Base-by-base conservation (phyloP, 805 yeast genomes). In the Cyberlindnera maritima region DNA sequence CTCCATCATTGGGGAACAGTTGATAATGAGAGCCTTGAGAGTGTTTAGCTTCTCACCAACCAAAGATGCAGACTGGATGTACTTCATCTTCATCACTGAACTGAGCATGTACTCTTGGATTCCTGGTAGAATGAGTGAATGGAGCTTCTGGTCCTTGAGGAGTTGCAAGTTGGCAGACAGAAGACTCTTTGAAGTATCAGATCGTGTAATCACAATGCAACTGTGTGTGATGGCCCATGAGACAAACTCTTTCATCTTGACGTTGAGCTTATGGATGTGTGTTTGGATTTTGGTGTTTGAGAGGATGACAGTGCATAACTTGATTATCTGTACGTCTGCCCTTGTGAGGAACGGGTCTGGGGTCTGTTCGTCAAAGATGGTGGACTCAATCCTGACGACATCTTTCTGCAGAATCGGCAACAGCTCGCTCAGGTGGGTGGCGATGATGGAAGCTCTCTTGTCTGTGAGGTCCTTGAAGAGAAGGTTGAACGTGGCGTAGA, bases 141-240 rank as follows among this genome's bases (percentile, higher is more conserved):
- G 48, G 4, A 47, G 33, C 41, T 46, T 58, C 13, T 54, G 57
- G 2, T 61, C 65, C 37, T 54, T 58, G 13, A 61, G 23, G 1
- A 60, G 40, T 41, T 61, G 65, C 12, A 59, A 18, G 36, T 55
- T 54, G 3, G 65, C 60, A 35, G 56, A 53, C 3, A 61, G 34
- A 11, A 61, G 33, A 36, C 51, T 50, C 41, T 61, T 61, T 4
- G 65, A 50, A 4, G 55, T 46, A 8, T 46, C 40, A 3, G 42
- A 36, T 5, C 54, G 43, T n/a, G 44, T 28, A 9, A 60, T 43
- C 6, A 46, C 39, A 8, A 28, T 17, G 14, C 53, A 49, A 1
- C 57, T 42, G 20, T 59, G 51, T 2, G 36, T 33, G 10, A 59
- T 36, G 7, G 45, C 39, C 59, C 60, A 57, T 17, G 37, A 41